Base-by-base conservation (phyloP, 257 asterid species). In the Thymus mandschuricus region DNA sequence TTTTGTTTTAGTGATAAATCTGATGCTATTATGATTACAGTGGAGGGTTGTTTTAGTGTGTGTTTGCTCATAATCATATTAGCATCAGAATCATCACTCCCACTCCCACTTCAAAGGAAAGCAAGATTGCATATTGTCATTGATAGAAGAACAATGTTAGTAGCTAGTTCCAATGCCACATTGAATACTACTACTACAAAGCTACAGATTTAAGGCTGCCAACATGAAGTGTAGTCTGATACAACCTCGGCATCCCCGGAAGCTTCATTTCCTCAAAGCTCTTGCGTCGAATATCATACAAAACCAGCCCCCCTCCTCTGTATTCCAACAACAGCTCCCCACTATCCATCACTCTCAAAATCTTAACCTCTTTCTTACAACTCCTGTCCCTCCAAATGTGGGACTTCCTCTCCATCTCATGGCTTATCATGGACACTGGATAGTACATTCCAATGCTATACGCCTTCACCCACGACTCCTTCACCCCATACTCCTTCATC, bases 321-420 rank as follows among this genome's bases (percentile, higher is more conserved):
- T 68, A 74, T 72, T 78, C 84, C 44, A 78, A 33, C 73, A 82
- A 54, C 78, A 83, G 62, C 38, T 81, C 77, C 6, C 85, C 88
- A 61, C 70, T 76, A 73, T 78, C 50, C 55, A 68, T 11, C 3
- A 68, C 68, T 55, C 80, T 80, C 35, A 79, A 4, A 27, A 78
- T 60, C 34, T 61, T 52, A 34, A 85, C 68, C 10, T 40, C 31
- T 44, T 64, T 79, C 68, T 8, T 12, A 30, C 63, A 10, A 61
- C 75, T 74, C 66, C 64, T 72, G 55, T 64, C 70, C 66, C 68
- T 58, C 82, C 85, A 79, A 66, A 83, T 77, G 60, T 68, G 78
- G 10, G 43, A 44, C 2, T 75, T 41, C 21, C 35, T 52, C 31
- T 64, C 68, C 64, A 74, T 10, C 10, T 71, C 63, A 45, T 40